Conservation (phyloP, 2,329 filamentous ascomycete species). For the Apiospora arundinis region DNA sequence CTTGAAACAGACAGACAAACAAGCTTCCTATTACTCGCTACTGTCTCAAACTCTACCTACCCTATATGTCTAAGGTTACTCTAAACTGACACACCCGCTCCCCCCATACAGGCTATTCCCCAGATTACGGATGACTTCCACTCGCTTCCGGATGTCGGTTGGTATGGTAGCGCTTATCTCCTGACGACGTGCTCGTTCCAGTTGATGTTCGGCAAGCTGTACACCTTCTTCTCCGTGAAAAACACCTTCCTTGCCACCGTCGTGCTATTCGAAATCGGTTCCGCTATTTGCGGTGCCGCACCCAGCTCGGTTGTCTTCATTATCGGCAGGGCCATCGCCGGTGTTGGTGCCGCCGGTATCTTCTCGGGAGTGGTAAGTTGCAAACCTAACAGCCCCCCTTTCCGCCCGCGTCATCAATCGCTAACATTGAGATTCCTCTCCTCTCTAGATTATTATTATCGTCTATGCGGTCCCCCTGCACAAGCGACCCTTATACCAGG, state of each 20-base stretch:
- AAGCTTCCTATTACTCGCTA: neutral
- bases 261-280: slow-evolving; percentile 46
- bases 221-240: slow-evolving; percentile 46
- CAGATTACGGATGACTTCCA: slow-evolving; percentile 47
- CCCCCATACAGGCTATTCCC: slow-evolving; percentile 40
- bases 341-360: slow-evolving; percentile 47
- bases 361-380: slow-evolving; percentile 40
- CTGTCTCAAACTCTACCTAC: neutral
- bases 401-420: slow-evolving; percentile 28
- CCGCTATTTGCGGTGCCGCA: slow-evolving; percentile 48
- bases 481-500: slow-evolving; percentile 43
- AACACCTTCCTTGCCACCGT: slow-evolving; percentile 40
- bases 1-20: neutral
- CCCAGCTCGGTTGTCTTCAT: slow-evolving; percentile 48
- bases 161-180: slow-evolving; percentile 48
- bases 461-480: slow-evolving; percentile 43
- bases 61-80: neutral
- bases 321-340: slow-evolving; percentile 47
- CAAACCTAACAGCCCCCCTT: neutral
- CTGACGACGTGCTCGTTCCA: slow-evolving; percentile 46
- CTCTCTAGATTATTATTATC: slow-evolving; percentile 38
- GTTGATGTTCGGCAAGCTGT: slow-evolving; percentile 48
- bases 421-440: neutral
- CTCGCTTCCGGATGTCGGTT: slow-evolving; percentile 46
- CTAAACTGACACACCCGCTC: neutral